Percentiles rank a stretch among this genome's conserved stretches.
These are phyloP conservation scores for Spizellomyces punctatus DNA, from an alignment of 192 early-diverging fungal genomes.

Conservation along the genomic window DNA sequence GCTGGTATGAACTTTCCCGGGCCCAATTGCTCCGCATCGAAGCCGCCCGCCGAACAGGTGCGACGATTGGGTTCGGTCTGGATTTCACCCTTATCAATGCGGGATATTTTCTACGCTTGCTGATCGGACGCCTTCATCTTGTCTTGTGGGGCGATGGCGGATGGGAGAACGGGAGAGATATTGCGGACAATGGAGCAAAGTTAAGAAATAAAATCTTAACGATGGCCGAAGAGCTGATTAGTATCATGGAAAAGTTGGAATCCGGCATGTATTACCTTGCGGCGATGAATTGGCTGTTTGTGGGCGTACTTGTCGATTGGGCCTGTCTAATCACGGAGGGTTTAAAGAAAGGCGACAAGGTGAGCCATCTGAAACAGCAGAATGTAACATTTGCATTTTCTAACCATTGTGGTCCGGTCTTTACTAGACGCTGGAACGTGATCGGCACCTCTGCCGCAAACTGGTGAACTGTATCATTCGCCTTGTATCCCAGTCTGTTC, in stretches of 20 bases:
- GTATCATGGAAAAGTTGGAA: background rate
- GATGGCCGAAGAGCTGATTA: background rate
- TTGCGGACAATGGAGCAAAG: background rate
- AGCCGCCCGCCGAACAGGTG: background rate
- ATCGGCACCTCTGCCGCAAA: too few relatives aligned
- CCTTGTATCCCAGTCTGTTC: too few relatives aligned
- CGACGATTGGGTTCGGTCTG: conserved; percentile 7
- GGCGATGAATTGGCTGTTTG: background rate
- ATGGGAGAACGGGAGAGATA: conserved; percentile 1
- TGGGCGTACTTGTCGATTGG: conserved; percentile 1
- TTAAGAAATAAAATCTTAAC: background rate
- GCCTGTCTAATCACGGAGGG: background rate
- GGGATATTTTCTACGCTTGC: background rate
- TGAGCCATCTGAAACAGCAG: too few relatives aligned
- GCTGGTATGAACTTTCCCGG: background rate
- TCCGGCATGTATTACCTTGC: background rate
- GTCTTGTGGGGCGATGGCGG: background rate
- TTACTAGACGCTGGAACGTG: too few relatives aligned
- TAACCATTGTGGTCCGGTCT: too few relatives aligned
- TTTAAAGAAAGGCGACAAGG: background rate
- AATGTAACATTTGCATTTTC: too few relatives aligned
- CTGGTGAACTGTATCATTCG: too few relatives aligned
- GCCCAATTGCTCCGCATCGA: background rate
- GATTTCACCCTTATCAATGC: background rate
- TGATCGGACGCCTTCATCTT: conserved; percentile 13